Percentiles rank a stretch among this genome's conserved stretches.
Evolutionary conservation across 1,284 basidiomycete species (phyloP).

Genomic region (Phenoliferia sp.): DNA sequence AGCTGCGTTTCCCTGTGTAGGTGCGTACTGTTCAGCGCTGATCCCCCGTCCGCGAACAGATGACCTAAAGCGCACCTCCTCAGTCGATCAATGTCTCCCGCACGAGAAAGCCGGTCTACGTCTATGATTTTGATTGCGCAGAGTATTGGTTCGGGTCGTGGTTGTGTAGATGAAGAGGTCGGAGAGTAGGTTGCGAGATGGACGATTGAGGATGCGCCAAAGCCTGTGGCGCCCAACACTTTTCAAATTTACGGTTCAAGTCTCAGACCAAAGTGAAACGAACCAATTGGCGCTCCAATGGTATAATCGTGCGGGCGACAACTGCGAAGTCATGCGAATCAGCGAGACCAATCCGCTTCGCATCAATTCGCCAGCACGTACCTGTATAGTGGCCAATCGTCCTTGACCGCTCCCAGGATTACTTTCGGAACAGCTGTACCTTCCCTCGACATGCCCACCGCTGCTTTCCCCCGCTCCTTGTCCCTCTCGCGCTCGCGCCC

Average conservation of each 20-base stretch:
- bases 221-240: no score
- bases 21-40: neutral
- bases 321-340: conserved; percentile 47
- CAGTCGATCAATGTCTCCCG: conserved; percentile 36
- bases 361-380: conserved; percentile 35
- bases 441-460: neutral
- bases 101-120: conserved; percentile 58
- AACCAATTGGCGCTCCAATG: conserved; percentile 53
- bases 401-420: conserved; percentile 70
- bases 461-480: neutral
- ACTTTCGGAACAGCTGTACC: neutral
- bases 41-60: neutral
- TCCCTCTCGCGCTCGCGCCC: neutral
- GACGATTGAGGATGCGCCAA: conserved; percentile 81
- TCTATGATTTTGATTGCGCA: conserved; percentile 60
- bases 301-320: conserved; percentile 65
- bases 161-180: conserved; percentile 44
- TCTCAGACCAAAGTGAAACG: no score
- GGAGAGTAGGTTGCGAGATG: conserved; percentile 59
- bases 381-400: conserved; percentile 80
- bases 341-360: neutral
- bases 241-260: neutral
- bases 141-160: conserved; percentile 29
- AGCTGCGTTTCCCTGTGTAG: conserved; percentile 70
- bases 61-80: conserved; percentile 22